Percentiles rank a stretch among this genome's conserved stretches.
Conservation (phyloP, 2,329 filamentous ascomycete species). For the Waltergamsia citrina region DNA sequence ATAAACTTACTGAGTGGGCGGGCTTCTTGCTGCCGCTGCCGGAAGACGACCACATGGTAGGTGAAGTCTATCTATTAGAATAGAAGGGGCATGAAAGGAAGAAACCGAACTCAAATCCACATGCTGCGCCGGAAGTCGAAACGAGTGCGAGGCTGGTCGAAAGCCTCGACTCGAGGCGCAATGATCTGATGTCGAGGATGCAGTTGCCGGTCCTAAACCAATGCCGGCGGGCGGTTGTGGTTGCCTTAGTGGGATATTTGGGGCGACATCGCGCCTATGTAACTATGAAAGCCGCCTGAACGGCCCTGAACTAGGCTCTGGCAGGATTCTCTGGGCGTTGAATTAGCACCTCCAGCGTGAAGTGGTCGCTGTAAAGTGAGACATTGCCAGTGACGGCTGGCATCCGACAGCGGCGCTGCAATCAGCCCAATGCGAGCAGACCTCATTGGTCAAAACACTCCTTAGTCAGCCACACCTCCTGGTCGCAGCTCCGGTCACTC, state of each 20-base stretch:
- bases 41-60: constrained; percentile 55
- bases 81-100: constrained; percentile 8
- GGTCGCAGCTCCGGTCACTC: not conserved
- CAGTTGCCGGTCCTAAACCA: too few relatives aligned
- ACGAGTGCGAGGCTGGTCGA: constrained; percentile 11
- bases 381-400: not conserved
- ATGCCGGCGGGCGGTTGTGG: not conserved
- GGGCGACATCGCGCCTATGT: too few relatives aligned
- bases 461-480: not conserved
- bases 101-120: constrained; percentile 1
- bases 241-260: too few relatives aligned
- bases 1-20: constrained; percentile 55
- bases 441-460: not conserved
- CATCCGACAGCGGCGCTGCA: not conserved
- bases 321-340: too few relatives aligned
- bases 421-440: not conserved
- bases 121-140: constrained; percentile 1
- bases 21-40: constrained; percentile 60
- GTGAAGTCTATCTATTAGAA: too few relatives aligned
- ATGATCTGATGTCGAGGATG: too few relatives aligned
- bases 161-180: constrained; percentile 9
- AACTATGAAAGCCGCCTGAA: too few relatives aligned
- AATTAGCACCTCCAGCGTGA: too few relatives aligned
- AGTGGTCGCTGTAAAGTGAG: too few relatives aligned
- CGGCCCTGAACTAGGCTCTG: too few relatives aligned